Evolutionary conservation across 352 stramenopile species (phyloP), one percentile per base, ranked within the genome.

Genomic region (Phytophthora cajani): DNA sequence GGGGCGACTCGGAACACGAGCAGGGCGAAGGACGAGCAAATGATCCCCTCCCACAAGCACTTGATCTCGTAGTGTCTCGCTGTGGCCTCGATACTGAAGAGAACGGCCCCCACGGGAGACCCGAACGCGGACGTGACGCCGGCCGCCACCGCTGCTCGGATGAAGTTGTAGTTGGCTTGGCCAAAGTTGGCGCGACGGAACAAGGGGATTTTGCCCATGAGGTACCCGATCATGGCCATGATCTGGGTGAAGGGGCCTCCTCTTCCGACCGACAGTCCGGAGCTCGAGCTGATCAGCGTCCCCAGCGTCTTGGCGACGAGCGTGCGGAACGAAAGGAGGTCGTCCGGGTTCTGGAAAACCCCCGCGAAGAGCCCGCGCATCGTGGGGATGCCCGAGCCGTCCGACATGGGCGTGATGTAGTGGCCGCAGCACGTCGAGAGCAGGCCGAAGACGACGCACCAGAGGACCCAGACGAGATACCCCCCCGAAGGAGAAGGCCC

Each of bases 81-180:
- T 7, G 87, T 93, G 49, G 91, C 89, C 74, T 96, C 89, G 38
- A 95, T 95, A 33, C 85, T 93, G 59, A 91, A 96, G 5, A 96
- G 72, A 21, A 96, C 80, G 0, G 80, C 89, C 12, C 89, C 89
- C 0, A 96, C 64, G 1, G 89, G 89, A 1, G 88, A 92, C 5
- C 89, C 89, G 40, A 96, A 95, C 19, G 84, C 90, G 10, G 89
- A 88, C 4, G 89, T 95, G 58, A 94, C 86, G 46, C 89, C 89
- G 51, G 81, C 83, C 0, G 89, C 89, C 23, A 94, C 85, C 21
- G 86, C 89, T 62, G 85, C 85, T 16, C 87, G 85, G 21, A 96
- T 65, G 57, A 92, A 92, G 32, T 79, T 84, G 56, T 81, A 93
- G 65, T 90, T 92, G 64, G 91, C 84, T 12, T 87, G 86, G 0